Base-by-base conservation (phyloP, 495 filamentous ascomycete species). In the Cairneyella variabilis region DNA sequence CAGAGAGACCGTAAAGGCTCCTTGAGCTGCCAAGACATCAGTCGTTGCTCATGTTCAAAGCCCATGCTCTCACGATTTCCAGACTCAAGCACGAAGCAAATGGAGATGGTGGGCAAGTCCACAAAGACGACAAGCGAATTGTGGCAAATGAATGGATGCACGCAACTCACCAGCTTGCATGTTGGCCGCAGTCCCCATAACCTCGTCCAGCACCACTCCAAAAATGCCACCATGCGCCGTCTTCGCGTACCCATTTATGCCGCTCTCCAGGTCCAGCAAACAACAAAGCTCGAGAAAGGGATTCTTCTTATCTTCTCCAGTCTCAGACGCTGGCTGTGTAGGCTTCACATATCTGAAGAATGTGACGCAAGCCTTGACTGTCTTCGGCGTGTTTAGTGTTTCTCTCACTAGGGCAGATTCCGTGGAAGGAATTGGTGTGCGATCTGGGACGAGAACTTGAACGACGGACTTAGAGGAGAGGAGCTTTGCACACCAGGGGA, bases 401-500 rank as follows among this genome's bases (percentile, higher is more conserved):
- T 54, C 44, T 4, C 46, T 14, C 2, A 59, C 46, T 3, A 59
- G 28, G 5, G 51, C 14, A 26, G 22, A 45, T 42, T 59, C 57
- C 1, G 43, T 30, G 22, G 51, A 54, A 26, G 44, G 9, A 14
- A 46, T n/a, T 10, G 57, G 45, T 16, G 38, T 54, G 3, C 52
- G 46, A 21, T 51, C 45, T 10, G 51, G 51, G 26, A 49, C 30
- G 5, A 34, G 2, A 8, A 55, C 22, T 22, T 42, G 25, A 17
- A 54, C 12, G 21, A 53, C 32, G 18, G 27, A 25, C 36, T 40
- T 44, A 27, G 23, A 3, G 37, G 45, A 27, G 16, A 59, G 51
- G 47, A 73, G 67, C 53, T 66, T 65, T 39, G 68, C 64, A 28
- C 68, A 67, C 65, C 73, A 76, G 1, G 69, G 71, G 62, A 74